A percentile compares a stretch with the other conserved stretches of the same genome.
phyloP scores from a whole-genome alignment of 1,139 yeast genomes.

The Cylindricascospora bacillispora region DNA sequence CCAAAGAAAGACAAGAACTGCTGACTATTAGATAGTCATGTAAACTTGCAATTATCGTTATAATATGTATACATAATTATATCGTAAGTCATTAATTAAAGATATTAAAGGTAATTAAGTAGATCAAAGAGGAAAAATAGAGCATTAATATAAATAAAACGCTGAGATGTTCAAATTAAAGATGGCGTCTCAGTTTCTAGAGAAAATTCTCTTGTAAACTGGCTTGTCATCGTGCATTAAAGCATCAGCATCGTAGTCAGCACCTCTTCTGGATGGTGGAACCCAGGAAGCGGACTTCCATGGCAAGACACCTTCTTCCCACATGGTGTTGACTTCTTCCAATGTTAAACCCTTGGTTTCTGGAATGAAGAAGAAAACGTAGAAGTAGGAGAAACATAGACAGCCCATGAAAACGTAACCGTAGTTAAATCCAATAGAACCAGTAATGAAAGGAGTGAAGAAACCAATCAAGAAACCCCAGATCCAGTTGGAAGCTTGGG shows the following conservation, averaged over 20 bases:
- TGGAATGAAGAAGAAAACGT: conserved; percentile 51
- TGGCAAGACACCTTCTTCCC: conserved; percentile 28
- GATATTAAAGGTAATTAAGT: neutral
- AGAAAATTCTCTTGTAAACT: conserved; percentile 17
- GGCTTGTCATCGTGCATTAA: conserved; percentile 9
- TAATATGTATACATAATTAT: neutral
- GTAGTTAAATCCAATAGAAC: conserved; percentile 43
- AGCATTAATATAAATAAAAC: too few relatives aligned
- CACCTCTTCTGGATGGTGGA: conserved; percentile 25
- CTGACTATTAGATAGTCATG: neutral
- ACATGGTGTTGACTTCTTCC: conserved; percentile 60
- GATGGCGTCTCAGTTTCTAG: conserved; percentile 2
- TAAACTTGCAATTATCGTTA: neutral
- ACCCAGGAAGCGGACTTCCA: conserved; percentile 30
- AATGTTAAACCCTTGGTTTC: conserved; percentile 59
- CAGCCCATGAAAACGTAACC: conserved; percentile 72
- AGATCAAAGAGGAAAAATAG: neutral
- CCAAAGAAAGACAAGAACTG: too few relatives aligned
- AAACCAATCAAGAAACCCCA: conserved; percentile 72
- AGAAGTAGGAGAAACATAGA: conserved; percentile 44
- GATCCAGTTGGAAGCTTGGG: conserved; percentile 63
- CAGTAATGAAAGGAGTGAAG: conserved; percentile 61
- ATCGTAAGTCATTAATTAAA: too few relatives aligned
- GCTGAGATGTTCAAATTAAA: neutral
- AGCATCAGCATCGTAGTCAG: conserved; percentile 10